Percentiles rank a stretch among this genome's conserved stretches.
Conservation (phyloP, 2,329 filamentous ascomycete genomes). For the Colletotrichum kahawae region DNA sequence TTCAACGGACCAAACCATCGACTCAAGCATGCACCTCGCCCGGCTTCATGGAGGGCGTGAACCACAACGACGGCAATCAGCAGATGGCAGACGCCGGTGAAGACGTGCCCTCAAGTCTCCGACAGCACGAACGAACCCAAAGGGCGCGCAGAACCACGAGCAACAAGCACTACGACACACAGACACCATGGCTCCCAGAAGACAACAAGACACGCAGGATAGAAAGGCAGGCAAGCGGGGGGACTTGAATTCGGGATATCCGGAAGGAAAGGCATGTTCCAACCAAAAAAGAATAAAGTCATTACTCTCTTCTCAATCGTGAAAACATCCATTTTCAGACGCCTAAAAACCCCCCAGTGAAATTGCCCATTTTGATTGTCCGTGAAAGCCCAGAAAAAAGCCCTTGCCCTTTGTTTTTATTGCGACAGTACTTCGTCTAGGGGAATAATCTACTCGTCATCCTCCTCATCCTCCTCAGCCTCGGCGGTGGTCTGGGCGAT, state of each 20-base stretch:
- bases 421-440: neutral
- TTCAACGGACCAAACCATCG: neutral
- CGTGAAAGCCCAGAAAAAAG: neutral
- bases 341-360: slow-evolving; percentile 4
- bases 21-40: no score
- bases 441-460: slow-evolving; percentile 63
- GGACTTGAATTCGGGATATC: neutral
- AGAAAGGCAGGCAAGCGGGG: neutral
- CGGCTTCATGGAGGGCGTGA: no score
- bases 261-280: neutral
- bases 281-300: neutral
- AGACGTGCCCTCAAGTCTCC: neutral
- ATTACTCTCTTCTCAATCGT: neutral
- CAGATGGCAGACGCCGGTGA: neutral
- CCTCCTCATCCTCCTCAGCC: slow-evolving; percentile 71
- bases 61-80: neutral
- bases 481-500: slow-evolving; percentile 83
- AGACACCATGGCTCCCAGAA: neutral
- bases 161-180: neutral
- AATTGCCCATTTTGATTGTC: neutral
- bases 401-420: neutral
- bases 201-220: neutral
- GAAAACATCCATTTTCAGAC: slow-evolving; percentile 12
- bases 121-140: neutral
- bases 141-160: neutral